Percentiles rank a stretch among this genome's conserved stretches.
phyloP scores from a whole-genome alignment of 805 yeast species.

The Cyberlindnera sargentensis region DNA sequence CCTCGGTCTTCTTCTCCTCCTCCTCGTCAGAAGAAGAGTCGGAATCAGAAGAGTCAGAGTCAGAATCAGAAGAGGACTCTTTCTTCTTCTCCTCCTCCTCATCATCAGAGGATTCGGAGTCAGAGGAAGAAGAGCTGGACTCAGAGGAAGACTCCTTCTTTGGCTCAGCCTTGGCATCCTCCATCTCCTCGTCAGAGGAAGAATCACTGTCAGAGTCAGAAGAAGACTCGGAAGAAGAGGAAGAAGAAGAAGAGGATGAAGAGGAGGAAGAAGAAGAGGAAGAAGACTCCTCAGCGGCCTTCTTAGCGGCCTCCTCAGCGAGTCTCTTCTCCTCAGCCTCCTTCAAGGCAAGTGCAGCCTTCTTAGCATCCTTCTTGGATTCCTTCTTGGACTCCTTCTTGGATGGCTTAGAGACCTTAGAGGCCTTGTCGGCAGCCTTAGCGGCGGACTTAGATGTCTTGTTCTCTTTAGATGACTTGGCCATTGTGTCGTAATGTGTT shows the following conservation, averaged over 20 bases:
- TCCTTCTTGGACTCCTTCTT: slow-evolving; percentile 19
- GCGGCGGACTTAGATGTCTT: slow-evolving; percentile 12
- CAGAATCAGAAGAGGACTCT: slow-evolving; percentile 20
- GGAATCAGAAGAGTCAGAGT: slow-evolving; percentile 12
- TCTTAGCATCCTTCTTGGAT: slow-evolving; percentile 24
- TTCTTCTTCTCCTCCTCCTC: slow-evolving; percentile 11
- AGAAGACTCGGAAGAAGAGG: slow-evolving; percentile 11
- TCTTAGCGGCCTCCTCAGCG: slow-evolving; percentile 21
- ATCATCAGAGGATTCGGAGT: slow-evolving; percentile 25
- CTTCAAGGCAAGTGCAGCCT: slow-evolving; percentile 23
- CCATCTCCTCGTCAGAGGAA: slow-evolving; percentile 10
- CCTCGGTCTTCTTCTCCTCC: slow-evolving; percentile 7
- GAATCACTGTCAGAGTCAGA: slow-evolving; percentile 23
- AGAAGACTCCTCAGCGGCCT: slow-evolving; percentile 20
- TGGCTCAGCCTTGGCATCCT: slow-evolving; percentile 8
- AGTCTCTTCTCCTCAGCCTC: slow-evolving; percentile 19
- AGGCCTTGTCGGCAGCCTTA: slow-evolving; percentile 14
- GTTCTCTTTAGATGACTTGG: slow-evolving; percentile 7
- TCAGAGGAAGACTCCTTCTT: slow-evolving; percentile 4
- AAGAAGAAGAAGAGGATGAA: slow-evolving; percentile 12
- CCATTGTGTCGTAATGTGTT: not conserved
- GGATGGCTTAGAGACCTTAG: slow-evolving; percentile 21
- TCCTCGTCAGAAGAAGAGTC: slow-evolving; percentile 19
- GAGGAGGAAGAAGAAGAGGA: slow-evolving; percentile 6
- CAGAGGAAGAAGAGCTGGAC: slow-evolving; percentile 19